Evolutionary conservation across 192 early-diverging fungal species (phyloP).

Genomic region (Backusella westeae): DNA sequence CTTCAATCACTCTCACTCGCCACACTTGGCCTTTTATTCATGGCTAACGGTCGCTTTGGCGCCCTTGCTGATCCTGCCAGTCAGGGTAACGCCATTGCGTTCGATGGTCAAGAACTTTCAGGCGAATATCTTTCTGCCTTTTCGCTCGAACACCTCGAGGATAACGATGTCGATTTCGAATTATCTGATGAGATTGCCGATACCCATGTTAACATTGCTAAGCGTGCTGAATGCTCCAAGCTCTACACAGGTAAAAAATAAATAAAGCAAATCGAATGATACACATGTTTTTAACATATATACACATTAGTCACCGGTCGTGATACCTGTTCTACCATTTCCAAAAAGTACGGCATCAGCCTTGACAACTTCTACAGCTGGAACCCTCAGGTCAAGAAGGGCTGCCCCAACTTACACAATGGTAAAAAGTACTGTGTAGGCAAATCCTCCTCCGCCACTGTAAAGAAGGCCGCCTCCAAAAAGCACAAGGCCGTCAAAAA

Average conservation of each 20-base stretch:
- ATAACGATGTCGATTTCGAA: slow-evolving; percentile 19
- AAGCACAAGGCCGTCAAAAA: slow-evolving; percentile 13
- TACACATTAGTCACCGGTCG: slow-evolving; percentile 14
- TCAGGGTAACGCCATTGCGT: background rate
- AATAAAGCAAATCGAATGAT: background rate
- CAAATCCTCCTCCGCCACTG: background rate
- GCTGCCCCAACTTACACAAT: slow-evolving; percentile 26
- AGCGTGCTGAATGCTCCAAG: slow-evolving; percentile 21
- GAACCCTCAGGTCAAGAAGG: slow-evolving; percentile 29
- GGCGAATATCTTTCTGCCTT: background rate
- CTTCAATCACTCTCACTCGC: slow-evolving; percentile 21
- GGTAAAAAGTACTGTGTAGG: slow-evolving; percentile 30
- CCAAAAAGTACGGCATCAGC: slow-evolving; percentile 17
- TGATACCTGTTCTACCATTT: slow-evolving; percentile 23
- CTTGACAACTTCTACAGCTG: slow-evolving; percentile 23
- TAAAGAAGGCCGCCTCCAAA: background rate
- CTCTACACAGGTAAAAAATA: slow-evolving; percentile 19
- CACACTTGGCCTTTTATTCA: slow-evolving; percentile 12
- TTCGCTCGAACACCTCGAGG: slow-evolving; percentile 2
- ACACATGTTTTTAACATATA: background rate
- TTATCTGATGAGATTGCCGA: slow-evolving; percentile 17
- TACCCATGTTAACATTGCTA: background rate
- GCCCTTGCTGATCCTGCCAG: background rate
- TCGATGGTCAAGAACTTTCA: background rate
- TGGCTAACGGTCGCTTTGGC: slow-evolving; percentile 9